Conservation (phyloP, 2,329 filamentous ascomycete species). For the Colletotrichum cuscutae region DNA sequence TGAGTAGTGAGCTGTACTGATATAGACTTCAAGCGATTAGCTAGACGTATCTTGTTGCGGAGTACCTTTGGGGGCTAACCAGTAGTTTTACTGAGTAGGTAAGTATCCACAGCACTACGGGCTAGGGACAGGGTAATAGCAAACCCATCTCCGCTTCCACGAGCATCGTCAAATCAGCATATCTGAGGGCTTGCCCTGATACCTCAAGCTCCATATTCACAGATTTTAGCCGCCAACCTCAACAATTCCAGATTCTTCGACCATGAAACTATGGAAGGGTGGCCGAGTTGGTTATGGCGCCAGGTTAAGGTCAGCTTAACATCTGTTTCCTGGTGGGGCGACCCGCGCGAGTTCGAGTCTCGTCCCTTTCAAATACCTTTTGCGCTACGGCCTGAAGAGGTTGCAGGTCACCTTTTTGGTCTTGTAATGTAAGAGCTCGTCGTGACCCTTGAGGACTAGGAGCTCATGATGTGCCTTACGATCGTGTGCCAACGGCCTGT, state of each 20-base stretch:
- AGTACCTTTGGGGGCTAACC: not conserved
- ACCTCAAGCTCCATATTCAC: not conserved
- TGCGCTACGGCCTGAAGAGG: not conserved
- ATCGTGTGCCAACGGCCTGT: not conserved
- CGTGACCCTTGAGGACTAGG: not conserved
- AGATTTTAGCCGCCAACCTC: fast-evolving
- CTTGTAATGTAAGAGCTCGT: not conserved
- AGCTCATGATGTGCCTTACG: not conserved
- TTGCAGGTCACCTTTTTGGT: not conserved
- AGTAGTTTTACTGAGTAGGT: not conserved
- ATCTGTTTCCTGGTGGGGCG: conserved; percentile 19
- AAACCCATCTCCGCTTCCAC: not conserved
- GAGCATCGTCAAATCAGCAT: not conserved
- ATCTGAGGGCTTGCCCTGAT: not conserved
- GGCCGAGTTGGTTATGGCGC: conserved; percentile 19
- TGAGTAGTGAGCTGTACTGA: no score
- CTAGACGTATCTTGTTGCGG: not conserved
- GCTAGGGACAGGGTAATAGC: not conserved
- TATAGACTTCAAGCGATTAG: no score
- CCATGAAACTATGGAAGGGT: not conserved
- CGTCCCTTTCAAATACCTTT: not conserved
- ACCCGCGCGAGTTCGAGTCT: conserved; percentile 17
- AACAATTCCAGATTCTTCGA: not conserved
- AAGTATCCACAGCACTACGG: no score
- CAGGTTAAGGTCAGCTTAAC: conserved; percentile 17